Percentiles rank a stretch among this genome's conserved stretches.
Conservation (phyloP, 148 eudicot genomes). For the Spergularia bocconei region DNA sequence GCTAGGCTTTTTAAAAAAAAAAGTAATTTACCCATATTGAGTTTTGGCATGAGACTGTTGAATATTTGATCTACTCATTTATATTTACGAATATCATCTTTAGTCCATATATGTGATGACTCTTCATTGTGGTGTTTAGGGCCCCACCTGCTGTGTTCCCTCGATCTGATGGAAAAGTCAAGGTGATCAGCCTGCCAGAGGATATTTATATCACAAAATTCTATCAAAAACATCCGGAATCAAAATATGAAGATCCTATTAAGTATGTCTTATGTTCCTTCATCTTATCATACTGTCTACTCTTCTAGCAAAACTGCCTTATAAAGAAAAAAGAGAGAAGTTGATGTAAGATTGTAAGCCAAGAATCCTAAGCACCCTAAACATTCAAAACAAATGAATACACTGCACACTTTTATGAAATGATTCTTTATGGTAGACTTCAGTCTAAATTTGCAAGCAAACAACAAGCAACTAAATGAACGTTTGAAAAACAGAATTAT, state of each 20-base stretch:
- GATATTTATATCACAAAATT: constrained; percentile 70
- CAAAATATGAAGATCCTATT: constrained; percentile 76
- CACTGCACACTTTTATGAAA: too few species aligned
- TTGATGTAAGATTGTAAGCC: too few species aligned
- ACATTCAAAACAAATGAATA: too few species aligned
- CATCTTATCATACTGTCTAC: neutral
- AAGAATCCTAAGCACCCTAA: too few species aligned
- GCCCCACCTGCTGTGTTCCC: constrained; percentile 86
- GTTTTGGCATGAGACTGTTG: neutral
- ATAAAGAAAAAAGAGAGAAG: too few species aligned
- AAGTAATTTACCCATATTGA: neutral
- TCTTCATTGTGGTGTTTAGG: constrained; percentile 37
- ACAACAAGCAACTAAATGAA: too few species aligned
- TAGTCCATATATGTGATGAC: neutral
- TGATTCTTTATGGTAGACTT: too few species aligned
- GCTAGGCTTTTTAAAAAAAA: too few species aligned
- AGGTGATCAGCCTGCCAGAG: constrained; percentile 69
- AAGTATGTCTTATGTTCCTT: constrained; percentile 42
- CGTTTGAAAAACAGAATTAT: too few species aligned
- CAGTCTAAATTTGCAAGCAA: too few species aligned
- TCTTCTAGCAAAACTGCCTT: neutral
- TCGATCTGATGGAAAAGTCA: constrained; percentile 55
- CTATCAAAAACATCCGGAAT: constrained; percentile 64
- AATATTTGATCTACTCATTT: neutral
- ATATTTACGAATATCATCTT: neutral